phyloP scores from a whole-genome alignment of 2,329 filamentous ascomycete genomes.

The Ceratocystis colombiana region DNA sequence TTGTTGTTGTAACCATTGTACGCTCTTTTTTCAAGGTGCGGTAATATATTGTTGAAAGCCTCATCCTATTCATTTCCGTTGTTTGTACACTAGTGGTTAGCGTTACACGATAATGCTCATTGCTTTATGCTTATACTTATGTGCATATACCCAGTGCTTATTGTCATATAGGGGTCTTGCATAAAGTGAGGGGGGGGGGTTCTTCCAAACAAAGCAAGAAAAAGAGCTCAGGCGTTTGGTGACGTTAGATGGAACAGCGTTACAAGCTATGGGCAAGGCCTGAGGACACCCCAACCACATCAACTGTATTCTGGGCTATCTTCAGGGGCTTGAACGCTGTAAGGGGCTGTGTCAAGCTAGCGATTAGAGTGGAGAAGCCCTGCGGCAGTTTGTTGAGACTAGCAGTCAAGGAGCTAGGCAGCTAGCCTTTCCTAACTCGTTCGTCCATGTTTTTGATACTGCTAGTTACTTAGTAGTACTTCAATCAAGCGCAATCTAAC shows the following conservation, averaged over 20 bases:
- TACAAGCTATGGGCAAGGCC: conserved; percentile 7
- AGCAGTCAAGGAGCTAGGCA: background rate
- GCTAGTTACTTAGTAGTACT: background rate
- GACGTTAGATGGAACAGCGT: background rate
- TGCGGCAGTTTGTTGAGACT: background rate
- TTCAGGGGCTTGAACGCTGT: background rate
- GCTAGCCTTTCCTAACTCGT: background rate
- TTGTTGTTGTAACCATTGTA: background rate
- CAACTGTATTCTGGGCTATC: background rate
- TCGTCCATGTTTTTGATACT: no score
- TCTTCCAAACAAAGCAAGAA: background rate
- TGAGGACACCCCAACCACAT: background rate
- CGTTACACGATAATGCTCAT: background rate
- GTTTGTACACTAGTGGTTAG: background rate
- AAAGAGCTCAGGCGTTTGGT: conserved; percentile 4
- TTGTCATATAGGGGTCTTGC: background rate
- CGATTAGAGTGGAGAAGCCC: background rate
- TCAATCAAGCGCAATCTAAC: background rate
- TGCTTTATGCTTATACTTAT: background rate
- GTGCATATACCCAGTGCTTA: background rate
- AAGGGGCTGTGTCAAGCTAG: background rate
- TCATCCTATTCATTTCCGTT: background rate
- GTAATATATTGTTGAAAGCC: background rate
- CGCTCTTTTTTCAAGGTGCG: background rate
- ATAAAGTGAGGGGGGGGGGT: background rate